A percentile compares a stretch with the other conserved stretches of the same genome.
phyloP scores from a whole-genome alignment of 352 stramenopile genomes.

The Pythium dissotocum region DNA sequence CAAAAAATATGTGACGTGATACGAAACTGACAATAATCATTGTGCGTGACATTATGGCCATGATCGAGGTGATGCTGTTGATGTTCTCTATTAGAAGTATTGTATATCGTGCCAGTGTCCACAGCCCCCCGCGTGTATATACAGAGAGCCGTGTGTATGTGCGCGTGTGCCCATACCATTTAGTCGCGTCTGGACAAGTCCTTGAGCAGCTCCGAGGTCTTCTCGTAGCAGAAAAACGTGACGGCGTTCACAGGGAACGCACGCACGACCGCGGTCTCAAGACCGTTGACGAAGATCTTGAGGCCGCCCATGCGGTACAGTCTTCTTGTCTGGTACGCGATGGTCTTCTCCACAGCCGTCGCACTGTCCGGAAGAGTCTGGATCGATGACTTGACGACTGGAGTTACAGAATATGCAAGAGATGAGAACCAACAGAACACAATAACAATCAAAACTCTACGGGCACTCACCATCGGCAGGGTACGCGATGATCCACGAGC shows the following conservation, averaged over 20 bases:
- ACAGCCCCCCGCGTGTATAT: not conserved
- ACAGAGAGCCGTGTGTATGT: not conserved
- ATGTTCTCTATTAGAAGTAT: constrained; percentile 2
- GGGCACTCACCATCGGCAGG: constrained; percentile 65
- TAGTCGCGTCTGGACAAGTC: constrained; percentile 33
- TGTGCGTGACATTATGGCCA: not conserved
- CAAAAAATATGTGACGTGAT: constrained; percentile 22
- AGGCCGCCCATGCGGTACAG: constrained; percentile 68
- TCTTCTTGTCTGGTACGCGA: constrained; percentile 64
- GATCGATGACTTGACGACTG: constrained; percentile 87
- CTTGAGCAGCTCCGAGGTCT: constrained; percentile 71
- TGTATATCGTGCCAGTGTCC: not conserved
- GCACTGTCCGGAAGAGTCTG: constrained; percentile 71
- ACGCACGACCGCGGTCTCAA: constrained; percentile 75
- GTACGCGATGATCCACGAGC: constrained; percentile 82
- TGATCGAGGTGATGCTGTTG: not conserved
- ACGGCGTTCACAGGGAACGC: constrained; percentile 86
- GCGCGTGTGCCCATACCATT: not conserved
- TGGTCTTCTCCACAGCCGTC: constrained; percentile 58
- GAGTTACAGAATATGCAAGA: not conserved
- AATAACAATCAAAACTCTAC: not conserved
- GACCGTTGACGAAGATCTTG: constrained; percentile 75
- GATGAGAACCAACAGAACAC: not conserved
- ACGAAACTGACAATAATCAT: not conserved
- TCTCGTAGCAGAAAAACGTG: constrained; percentile 87